These are phyloP conservation scores for Diplodia intermedia DNA, from an alignment of 2,329 filamentous ascomycete genomes.

Conservation along the genomic window DNA sequence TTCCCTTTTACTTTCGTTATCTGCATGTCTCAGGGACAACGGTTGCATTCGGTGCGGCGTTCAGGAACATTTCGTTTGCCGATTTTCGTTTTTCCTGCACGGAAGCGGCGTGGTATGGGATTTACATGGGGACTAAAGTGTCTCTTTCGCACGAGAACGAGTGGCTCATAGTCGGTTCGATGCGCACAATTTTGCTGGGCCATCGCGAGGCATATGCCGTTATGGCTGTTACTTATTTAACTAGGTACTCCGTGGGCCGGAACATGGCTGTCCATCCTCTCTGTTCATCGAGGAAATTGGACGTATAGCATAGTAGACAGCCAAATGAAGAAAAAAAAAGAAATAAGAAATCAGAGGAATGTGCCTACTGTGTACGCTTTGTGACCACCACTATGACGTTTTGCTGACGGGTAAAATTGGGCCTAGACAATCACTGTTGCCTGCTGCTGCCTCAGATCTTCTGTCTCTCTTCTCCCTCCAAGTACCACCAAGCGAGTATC, in stretches of 20 bases:
- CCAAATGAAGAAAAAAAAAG: neutral
- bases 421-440: neutral
- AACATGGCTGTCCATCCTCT: neutral
- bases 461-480: neutral
- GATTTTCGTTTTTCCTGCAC: neutral
- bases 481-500: neutral
- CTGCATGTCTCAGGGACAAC: constrained; percentile 22
- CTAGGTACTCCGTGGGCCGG: neutral
- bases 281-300: neutral
- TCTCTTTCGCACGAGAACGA: neutral
- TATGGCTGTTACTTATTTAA: neutral
- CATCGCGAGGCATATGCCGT: neutral
- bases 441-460: neutral
- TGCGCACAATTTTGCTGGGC: neutral
- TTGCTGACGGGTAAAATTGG: neutral
- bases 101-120: neutral
- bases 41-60: constrained; percentile 29
- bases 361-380: neutral
- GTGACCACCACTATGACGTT: neutral
- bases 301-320: neutral
- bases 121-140: neutral
- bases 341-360: neutral
- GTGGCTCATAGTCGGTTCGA: neutral
- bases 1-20: constrained; percentile 19
- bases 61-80: neutral